Evolutionary conservation across 208 protist species (phyloP).

Genomic region (Acanthamoeba rhysodes): DNA sequence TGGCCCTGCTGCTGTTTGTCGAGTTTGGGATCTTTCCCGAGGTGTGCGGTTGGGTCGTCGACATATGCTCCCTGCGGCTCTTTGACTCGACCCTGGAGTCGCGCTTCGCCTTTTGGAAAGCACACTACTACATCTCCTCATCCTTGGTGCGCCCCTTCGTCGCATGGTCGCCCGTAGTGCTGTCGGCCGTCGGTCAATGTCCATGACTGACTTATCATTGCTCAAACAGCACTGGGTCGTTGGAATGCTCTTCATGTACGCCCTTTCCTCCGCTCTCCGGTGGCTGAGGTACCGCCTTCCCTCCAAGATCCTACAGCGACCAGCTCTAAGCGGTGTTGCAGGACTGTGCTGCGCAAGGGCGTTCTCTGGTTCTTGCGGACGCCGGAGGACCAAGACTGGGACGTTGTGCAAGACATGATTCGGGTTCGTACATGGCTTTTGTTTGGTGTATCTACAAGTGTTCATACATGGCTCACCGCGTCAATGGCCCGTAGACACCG

Average conservation of each 20-base stretch:
- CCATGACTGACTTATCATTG: too few relatives aligned
- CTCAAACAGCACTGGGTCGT: conserved; percentile 15
- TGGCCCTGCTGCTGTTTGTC: not conserved
- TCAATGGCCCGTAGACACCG: not conserved
- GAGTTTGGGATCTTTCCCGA: not conserved
- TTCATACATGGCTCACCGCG: too few relatives aligned
- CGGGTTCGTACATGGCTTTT: not conserved
- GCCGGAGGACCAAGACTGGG: not conserved
- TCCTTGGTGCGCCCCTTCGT: not conserved
- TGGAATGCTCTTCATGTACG: conserved; percentile 9
- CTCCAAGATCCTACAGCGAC: not conserved
- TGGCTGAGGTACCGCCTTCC: not conserved
- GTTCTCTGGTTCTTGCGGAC: conserved; percentile 56
- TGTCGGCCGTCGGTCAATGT: not conserved
- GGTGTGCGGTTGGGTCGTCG: not conserved
- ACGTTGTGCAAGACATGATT: conserved; percentile 36
- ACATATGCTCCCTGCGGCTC: not conserved
- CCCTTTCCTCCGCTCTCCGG: not conserved
- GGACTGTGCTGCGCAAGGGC: not conserved
- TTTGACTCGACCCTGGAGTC: not conserved
- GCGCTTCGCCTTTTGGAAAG: not conserved
- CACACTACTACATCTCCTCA: not conserved
- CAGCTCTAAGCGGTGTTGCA: not conserved
- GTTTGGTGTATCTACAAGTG: not conserved
- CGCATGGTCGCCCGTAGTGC: not conserved